Evolutionary conservation across 768 basidiomycete genomes (phyloP).

Genomic region (Kwoniella sp.): DNA sequence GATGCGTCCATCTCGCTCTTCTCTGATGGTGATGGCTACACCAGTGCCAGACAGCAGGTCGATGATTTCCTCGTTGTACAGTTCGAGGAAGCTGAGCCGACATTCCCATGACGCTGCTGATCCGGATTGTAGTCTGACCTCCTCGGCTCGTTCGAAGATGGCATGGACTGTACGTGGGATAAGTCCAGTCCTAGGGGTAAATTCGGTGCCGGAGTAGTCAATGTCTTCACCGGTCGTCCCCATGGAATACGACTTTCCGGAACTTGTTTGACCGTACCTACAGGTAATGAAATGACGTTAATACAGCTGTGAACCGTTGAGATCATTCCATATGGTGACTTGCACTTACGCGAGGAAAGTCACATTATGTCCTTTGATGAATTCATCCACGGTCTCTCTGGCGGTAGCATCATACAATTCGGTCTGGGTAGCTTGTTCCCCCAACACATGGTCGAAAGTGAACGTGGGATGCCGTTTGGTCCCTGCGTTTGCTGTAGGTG

Average conservation of each 20-base stretch:
- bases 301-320: background rate
- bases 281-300: background rate
- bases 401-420: constrained; percentile 83
- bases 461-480: constrained; percentile 63
- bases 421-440: constrained; percentile 80
- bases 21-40: constrained; percentile 90
- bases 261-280: constrained; percentile 85
- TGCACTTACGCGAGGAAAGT: constrained; percentile 80
- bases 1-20: constrained; percentile 95
- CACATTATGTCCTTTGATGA: constrained; percentile 86
- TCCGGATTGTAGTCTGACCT: constrained; percentile 69
- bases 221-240: constrained; percentile 89
- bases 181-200: constrained; percentile 71
- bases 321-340: background rate
- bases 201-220: constrained; percentile 59
- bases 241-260: constrained; percentile 98
- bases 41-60: constrained; percentile 81
- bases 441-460: constrained; percentile 91
- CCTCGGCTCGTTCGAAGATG: constrained; percentile 77
- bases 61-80: constrained; percentile 98
- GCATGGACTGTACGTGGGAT: constrained; percentile 89
- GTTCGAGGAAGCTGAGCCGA: constrained; percentile 82
- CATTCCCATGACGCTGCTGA: constrained; percentile 68
- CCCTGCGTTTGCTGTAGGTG: constrained; percentile 10
- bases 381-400: constrained; percentile 61